Conservation (phyloP, 352 stramenopile genomes). For the Globisporangium emineosum region DNA sequence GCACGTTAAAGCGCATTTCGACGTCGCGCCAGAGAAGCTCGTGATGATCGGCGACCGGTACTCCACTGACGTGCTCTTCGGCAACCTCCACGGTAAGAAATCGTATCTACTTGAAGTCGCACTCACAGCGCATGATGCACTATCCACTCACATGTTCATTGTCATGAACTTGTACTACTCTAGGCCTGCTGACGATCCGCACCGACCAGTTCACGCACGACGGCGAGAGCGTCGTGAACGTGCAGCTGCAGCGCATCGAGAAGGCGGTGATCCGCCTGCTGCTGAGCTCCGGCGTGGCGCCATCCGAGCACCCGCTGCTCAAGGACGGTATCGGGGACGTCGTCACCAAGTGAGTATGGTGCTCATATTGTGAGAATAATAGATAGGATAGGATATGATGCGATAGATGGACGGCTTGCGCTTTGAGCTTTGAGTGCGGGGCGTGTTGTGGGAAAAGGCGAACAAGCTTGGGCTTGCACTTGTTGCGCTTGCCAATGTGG, state of each 20-base stretch:
- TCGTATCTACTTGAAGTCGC: no score
- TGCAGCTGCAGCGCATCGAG: slow-evolving; percentile 69
- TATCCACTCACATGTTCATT: background rate
- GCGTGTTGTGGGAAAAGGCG: no score
- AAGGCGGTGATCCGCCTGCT: slow-evolving; percentile 53
- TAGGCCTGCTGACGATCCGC: slow-evolving; percentile 95
- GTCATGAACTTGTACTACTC: background rate
- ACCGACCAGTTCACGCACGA: slow-evolving; percentile 80
- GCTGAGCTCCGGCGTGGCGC: slow-evolving; percentile 33
- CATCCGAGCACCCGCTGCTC: slow-evolving; percentile 41
- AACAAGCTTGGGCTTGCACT: no score
- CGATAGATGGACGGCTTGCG: background rate
- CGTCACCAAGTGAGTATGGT: slow-evolving; percentile 3
- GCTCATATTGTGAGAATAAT: background rate
- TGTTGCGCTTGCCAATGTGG: no score
- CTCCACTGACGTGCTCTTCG: slow-evolving; percentile 97
- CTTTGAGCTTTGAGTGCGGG: background rate
- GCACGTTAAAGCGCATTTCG: slow-evolving; percentile 87
- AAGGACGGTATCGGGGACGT: background rate
- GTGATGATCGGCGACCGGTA: slow-evolving; percentile 97
- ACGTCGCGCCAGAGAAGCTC: slow-evolving; percentile 68
- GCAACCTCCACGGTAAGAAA: slow-evolving; percentile 91
- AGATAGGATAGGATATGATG: background rate
- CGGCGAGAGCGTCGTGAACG: slow-evolving; percentile 65
- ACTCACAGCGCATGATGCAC: no score